Evolutionary conservation across 2,329 filamentous ascomycete genomes (phyloP).

Genomic region (Epichloe hybrida): DNA sequence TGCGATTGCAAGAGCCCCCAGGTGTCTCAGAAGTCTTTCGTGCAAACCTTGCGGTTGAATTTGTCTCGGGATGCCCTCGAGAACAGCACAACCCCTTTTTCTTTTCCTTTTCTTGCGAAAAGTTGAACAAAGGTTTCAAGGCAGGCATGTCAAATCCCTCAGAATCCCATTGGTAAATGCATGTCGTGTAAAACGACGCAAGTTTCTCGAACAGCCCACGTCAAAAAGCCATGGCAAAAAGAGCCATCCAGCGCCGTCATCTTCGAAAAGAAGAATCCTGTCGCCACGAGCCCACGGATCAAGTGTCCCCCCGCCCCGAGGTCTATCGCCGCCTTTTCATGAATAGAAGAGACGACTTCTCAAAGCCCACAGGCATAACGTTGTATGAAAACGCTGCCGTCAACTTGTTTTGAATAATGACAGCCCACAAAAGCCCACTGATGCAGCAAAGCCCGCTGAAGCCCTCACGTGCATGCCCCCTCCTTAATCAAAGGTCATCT

Average conservation of each 20-base stretch:
- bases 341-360: slow-evolving; percentile 35
- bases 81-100: neutral
- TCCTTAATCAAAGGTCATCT: slow-evolving; percentile 53
- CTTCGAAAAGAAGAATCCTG: slow-evolving; percentile 1
- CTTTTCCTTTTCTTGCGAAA: neutral
- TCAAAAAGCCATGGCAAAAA: slow-evolving; percentile 18
- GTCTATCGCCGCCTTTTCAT: slow-evolving; percentile 34
- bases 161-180: slow-evolving; percentile 22
- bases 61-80: neutral
- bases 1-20: slow-evolving; percentile 18
- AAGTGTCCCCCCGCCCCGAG: slow-evolving; percentile 33
- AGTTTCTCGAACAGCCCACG: slow-evolving; percentile 14
- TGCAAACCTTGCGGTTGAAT: neutral
- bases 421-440: slow-evolving; percentile 38
- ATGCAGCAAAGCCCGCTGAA: slow-evolving; percentile 28
- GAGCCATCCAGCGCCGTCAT: slow-evolving; percentile 16
- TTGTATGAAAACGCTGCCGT: slow-evolving; percentile 13
- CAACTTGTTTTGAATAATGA: slow-evolving; percentile 34
- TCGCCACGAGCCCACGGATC: slow-evolving; percentile 26
- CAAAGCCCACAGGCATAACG: slow-evolving; percentile 34
- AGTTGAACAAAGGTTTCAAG: slow-evolving; percentile 1
- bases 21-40: slow-evolving; percentile 17
- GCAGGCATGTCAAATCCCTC: slow-evolving; percentile 25
- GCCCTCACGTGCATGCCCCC: slow-evolving; percentile 25
- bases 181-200: slow-evolving; percentile 13